These are phyloP conservation scores for Colletotrichum somersetense DNA, from an alignment of 2,329 filamentous ascomycete species.

Conservation along the genomic window DNA sequence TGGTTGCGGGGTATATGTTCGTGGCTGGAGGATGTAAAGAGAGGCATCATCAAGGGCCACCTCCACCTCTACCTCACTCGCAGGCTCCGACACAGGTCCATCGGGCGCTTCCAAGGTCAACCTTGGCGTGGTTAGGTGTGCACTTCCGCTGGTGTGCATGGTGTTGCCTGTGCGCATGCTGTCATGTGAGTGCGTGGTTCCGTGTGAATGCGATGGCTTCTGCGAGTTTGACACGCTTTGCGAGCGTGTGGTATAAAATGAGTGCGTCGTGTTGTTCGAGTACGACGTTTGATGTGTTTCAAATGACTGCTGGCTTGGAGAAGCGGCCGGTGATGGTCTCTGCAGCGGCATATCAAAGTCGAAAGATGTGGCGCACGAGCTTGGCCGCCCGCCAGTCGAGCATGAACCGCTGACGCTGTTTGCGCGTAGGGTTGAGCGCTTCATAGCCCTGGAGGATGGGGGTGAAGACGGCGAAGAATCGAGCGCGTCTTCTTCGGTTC, in stretches of 20 bases:
- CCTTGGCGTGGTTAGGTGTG: constrained; percentile 28
- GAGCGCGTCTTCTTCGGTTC: constrained; percentile 37
- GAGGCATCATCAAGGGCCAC: constrained; percentile 52
- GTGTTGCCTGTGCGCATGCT: constrained; percentile 22
- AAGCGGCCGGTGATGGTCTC: constrained; percentile 30
- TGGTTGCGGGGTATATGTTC: constrained; percentile 68
- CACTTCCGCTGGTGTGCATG: constrained; percentile 9
- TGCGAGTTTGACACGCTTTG: constrained; percentile 25
- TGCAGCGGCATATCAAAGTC: constrained; percentile 46
- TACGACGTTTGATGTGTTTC: constrained; percentile 23
- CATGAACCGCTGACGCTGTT: constrained; percentile 39
- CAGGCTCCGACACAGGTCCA: constrained; percentile 14
- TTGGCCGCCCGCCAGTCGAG: constrained; percentile 34
- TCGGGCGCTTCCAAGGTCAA: constrained; percentile 37
- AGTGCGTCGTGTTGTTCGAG: constrained; percentile 15
- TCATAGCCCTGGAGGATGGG: constrained; percentile 41
- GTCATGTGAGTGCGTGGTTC: constrained; percentile 1
- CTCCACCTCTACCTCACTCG: constrained; percentile 25
- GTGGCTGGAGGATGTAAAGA: constrained; percentile 68
- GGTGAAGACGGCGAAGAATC: constrained; percentile 46
- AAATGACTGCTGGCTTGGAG: constrained; percentile 25
- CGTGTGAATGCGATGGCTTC: background rate
- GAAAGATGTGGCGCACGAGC: constrained; percentile 44
- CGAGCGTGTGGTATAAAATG: constrained; percentile 31
- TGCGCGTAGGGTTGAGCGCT: constrained; percentile 37